phyloP scores from a whole-genome alignment of 345 rosid genomes.

The Brassica juncea region DNA sequence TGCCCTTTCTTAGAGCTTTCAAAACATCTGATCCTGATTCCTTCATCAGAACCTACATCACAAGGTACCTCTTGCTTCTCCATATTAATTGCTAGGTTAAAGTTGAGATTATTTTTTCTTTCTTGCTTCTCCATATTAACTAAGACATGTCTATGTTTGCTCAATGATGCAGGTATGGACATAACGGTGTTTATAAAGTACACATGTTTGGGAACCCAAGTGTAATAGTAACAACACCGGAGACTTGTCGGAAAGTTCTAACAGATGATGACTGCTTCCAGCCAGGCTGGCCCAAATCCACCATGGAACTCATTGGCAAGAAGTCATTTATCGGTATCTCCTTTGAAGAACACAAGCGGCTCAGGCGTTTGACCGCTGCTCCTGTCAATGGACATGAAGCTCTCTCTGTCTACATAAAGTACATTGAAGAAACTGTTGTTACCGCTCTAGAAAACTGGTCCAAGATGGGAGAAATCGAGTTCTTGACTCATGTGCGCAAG shows the following conservation, averaged over 20 bases:
- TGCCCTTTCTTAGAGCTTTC: conserved; percentile 82
- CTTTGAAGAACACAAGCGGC: conserved; percentile 81
- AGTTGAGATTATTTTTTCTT: too few species aligned
- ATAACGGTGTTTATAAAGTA: conserved; percentile 65
- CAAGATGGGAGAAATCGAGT: conserved; percentile 63
- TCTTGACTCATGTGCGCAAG: conserved; percentile 66
- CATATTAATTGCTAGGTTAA: too few species aligned
- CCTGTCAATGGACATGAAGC: conserved; percentile 85
- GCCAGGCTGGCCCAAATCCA: conserved; percentile 82
- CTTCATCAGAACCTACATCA: conserved; percentile 45
- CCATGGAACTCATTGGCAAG: conserved; percentile 65
- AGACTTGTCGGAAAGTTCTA: conserved; percentile 60
- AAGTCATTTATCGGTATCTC: conserved; percentile 77
- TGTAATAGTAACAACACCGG: conserved; percentile 71
- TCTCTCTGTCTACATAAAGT: conserved; percentile 55
- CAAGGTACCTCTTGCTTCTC: conserved; percentile 44
- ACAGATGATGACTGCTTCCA: conserved; percentile 68
- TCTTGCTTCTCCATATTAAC: not conserved
- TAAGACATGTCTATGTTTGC: not conserved
- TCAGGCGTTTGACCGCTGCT: conserved; percentile 71
- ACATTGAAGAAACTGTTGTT: conserved; percentile 63
- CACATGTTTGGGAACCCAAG: conserved; percentile 88
- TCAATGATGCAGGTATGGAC: conserved; percentile 57
- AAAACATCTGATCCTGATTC: conserved; percentile 71
- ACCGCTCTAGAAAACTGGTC: conserved; percentile 66